Base-by-base conservation (phyloP, 148 eudicot genomes). In the Agrostemma githago region DNA sequence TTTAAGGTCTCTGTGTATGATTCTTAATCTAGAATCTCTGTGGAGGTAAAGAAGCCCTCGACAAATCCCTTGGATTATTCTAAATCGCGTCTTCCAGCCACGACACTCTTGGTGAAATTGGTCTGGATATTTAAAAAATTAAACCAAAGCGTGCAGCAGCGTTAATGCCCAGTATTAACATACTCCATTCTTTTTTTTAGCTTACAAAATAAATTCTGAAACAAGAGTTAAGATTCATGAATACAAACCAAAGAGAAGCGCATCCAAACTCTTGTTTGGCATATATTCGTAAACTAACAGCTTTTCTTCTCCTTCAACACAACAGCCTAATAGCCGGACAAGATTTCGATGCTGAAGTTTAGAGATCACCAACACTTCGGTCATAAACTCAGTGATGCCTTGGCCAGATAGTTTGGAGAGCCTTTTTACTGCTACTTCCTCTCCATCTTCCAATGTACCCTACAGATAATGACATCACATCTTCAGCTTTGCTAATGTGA, bases 31-130 rank as follows among this genome's bases (percentile, higher is more conserved):
- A 9, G 91, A 88, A 72, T 88, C 91, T 53, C 81, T 71, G 51
- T 88, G 91, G 71, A 88, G 87, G 78, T 88, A 88, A 20, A 84
- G 82, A 38, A 88, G 72, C 26, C 91, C 89, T 82, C 87, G 71
- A 17, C 87, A 81, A 68, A 89, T 82, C 74, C 95, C 95, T 77
- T 72, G 75, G 12, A 89, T 88, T 21, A 88, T 88, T 7, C 41
- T 76, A 58, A 77, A 68, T 15, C 88, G 83, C 72, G 51, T 86
- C 8, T 62, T 67, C 93, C 86, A 89, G 44, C 79, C 85, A 5
- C 85, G 62, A 37, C 65, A 56, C 34, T 51, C 66, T 34, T 64
- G 10, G 8, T 53, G 60, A 2, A 3, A 12, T 67, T 64, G 53
- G 79, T 74, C 83, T 82, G 39, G 54, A 6, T 2, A 71, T 34